phyloP scores from a whole-genome alignment of 2,329 filamentous ascomycete genomes.

The Didymella segeticola region DNA sequence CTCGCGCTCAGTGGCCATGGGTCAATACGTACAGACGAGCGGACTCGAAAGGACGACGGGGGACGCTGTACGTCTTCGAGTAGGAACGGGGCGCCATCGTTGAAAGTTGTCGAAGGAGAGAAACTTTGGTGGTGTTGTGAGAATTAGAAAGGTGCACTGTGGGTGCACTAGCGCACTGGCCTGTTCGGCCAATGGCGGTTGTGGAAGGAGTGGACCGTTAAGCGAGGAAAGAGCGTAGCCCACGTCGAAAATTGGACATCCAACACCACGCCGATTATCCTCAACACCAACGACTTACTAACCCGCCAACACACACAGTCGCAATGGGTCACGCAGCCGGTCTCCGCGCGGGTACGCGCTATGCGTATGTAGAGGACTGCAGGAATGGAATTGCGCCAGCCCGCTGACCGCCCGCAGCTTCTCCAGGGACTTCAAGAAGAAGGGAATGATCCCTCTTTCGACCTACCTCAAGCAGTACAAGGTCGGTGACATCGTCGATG shows the following conservation, averaged over 20 bases:
- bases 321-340: conserved; percentile 59
- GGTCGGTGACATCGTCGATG: conserved; percentile 98
- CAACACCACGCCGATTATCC: too few relatives aligned
- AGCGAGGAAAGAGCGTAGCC: conserved; percentile 16
- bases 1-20: conserved; percentile 96
- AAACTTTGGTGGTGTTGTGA: too few relatives aligned
- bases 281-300: conserved; percentile 19
- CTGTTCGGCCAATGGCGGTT: conserved; percentile 8
- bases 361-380: conserved; percentile 42
- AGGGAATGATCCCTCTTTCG: conserved; percentile 89
- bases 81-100: conserved; percentile 70
- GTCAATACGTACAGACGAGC: conserved; percentile 93
- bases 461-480: conserved; percentile 96
- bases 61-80: conserved; percentile 99
- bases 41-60: conserved; percentile 97
- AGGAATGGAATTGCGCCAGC: conserved; percentile 12
- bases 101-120: too few relatives aligned
- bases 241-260: conserved; percentile 5
- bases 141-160: conserved; percentile 17
- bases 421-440: conserved; percentile 91
- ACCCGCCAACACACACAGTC: conserved; percentile 18
- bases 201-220: conserved; percentile 15
- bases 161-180: conserved; percentile 6
- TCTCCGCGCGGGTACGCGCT: conserved; percentile 53
- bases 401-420: conserved; percentile 59